Evolutionary conservation across 164 flowering plant species (phyloP), one percentile per base, ranked within the genome.

Genomic region (Taxillus chinensis): DNA sequence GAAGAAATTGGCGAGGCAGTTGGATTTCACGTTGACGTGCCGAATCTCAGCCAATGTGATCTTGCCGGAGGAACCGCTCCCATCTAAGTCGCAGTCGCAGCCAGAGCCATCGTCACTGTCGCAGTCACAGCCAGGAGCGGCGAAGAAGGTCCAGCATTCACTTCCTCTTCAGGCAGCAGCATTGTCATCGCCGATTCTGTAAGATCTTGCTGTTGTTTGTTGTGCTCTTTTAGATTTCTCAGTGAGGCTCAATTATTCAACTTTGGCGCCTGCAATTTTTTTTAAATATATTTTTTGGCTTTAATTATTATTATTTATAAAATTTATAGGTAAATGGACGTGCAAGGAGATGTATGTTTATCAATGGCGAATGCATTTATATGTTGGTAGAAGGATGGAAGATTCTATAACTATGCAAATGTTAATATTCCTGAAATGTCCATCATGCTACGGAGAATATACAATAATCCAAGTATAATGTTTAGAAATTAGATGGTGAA

Each of bases 1-100:
- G 45, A 71, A 72, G 67, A 75, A 70, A 43, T 55, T 73, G 57
- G 74, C 74, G 57, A 71, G 79, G 73, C 81, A 77, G 42, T 67
- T 77, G 71, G 83, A 80, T 70, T 80, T 80, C 67, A 55, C 76
- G 16, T 62, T 69, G 27, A 14, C 41, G 37, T 56, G 58, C 39
- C 51, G 63, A 46, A 66, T 64, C 3, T 55, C 77, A 57, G 66
- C 43, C 49, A 64, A 61, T 49, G 64, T 17, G 60, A 55, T 63
- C 3, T 50, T 63, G 66, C 73, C 74, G 55, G 73, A 73, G 62
- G 76, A 64, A 15, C 67, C 75, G 8, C 67, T 72, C 3, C 67
- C 14, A 64, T 45, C 63, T 42, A 69, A 69, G 43, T 53, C 69
- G 56, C 63, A 40, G 57, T 41, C 60, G 15, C 64, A 13, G 55